Evolutionary conservation across 352 stramenopile genomes (phyloP).

Genomic region (Globisporangium lucens): DNA sequence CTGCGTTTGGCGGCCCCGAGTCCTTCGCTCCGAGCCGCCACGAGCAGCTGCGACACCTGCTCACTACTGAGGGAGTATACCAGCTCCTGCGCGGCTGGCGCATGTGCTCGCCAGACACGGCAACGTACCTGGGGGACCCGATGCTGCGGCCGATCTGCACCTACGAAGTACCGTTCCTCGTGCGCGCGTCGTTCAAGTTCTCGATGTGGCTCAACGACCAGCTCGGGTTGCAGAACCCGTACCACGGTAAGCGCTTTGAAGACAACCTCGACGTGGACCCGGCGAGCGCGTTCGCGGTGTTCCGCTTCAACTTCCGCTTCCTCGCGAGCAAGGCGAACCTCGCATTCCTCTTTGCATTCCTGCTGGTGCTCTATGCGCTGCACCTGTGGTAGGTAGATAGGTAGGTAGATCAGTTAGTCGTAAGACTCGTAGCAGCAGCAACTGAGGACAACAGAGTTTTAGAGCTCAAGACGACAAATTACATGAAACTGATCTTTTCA

Average conservation of each 20-base stretch:
- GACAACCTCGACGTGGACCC: conserved; percentile 74
- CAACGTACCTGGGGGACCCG: conserved; percentile 73
- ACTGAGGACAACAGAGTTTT: neutral
- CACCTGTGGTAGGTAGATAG: conserved; percentile 54
- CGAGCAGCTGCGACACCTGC: conserved; percentile 47
- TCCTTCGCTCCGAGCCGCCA: conserved; percentile 66
- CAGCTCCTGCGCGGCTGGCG: conserved; percentile 68
- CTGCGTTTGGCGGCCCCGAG: conserved; percentile 30
- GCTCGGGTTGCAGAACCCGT: conserved; percentile 65
- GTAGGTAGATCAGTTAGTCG: neutral
- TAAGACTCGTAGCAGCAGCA: neutral
- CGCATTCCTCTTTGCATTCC: conserved; percentile 46
- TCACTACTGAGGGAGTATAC: conserved; percentile 56
- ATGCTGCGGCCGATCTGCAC: conserved; percentile 85
- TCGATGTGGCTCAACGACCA: conserved; percentile 76
- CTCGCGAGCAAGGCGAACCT: conserved; percentile 87
- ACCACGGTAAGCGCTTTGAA: conserved; percentile 63
- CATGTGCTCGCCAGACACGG: conserved; percentile 65
- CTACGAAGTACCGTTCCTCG: conserved; percentile 73
- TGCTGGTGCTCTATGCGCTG: conserved; percentile 66
- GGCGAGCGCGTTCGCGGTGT: conserved; percentile 24
- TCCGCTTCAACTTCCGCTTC: conserved; percentile 87
- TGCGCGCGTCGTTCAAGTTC: conserved; percentile 72
- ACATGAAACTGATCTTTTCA: neutral
- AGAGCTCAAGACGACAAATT: neutral